Conservation (phyloP, 257 asterid species). For the Ehretia macrophylla region DNA sequence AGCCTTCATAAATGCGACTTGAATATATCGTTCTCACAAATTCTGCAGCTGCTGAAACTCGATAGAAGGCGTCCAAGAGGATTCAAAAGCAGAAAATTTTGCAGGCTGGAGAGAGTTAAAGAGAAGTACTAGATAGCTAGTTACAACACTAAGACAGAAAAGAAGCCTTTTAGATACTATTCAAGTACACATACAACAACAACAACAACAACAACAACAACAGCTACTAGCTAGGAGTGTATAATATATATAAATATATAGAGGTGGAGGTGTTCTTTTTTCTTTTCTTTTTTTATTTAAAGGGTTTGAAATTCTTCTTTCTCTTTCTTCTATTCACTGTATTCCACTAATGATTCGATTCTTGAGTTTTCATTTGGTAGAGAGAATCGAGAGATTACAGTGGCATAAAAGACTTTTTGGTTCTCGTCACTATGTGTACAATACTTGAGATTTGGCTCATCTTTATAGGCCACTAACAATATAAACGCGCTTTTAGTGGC, state of each 20-base stretch:
- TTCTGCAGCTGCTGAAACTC: neutral
- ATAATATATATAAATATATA: neutral
- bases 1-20: neutral
- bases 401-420: constrained; percentile 16
- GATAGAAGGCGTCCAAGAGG: no score
- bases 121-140: neutral
- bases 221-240: constrained; percentile 10
- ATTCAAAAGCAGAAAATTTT: neutral
- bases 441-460: neutral
- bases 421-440: constrained; percentile 2
- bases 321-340: constrained; percentile 22
- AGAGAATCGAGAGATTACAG: constrained; percentile 18
- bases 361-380: constrained; percentile 13
- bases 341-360: constrained; percentile 34
- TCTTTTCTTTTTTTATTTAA: neutral
- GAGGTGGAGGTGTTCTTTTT: constrained; percentile 1
- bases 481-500: neutral
- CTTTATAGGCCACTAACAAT: constrained; percentile 3
- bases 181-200: constrained; percentile 12
- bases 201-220: constrained; percentile 1
- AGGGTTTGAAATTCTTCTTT: constrained; percentile 18
- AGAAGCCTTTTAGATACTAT: constrained; percentile 9
- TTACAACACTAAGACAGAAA: neutral
- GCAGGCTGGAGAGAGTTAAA: constrained; percentile 1
- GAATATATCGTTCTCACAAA: neutral